Evolutionary conservation across 179 eudicot species (phyloP), one percentile per base, ranked within the genome.

Genomic region (Spinacia oleracea): DNA sequence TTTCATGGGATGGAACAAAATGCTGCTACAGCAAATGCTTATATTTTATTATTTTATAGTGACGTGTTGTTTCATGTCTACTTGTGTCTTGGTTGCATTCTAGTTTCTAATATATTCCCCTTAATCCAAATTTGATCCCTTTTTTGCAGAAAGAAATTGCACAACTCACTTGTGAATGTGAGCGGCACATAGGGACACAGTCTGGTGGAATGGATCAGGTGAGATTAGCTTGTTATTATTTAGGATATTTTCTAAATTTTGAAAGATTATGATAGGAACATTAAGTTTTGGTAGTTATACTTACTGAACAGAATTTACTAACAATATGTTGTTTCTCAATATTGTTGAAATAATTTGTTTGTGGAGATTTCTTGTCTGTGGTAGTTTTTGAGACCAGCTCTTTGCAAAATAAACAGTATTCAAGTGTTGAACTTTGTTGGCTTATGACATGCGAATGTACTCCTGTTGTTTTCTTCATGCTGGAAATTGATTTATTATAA

Each of bases 191-290:
- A 60, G 99, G 99, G 40, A 96, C 98, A n/a, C 99, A 96, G 48
- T 94, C 98, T 83, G 99, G 99, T 81, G 99, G 99, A 77, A 96
- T 96, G 99, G 99, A 96, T 81, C 99, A 96, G 97, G 98, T 95
- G 75, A 82, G 67, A 73, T 32, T n/a, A 38, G 5, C 70, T 16
- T 1, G 55, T 31, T 55, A n/a, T n/a, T n/a, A n/a, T n/a, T n/a
- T n/a, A 21, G 40, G 53, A 70, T 45, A 4, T 50, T 10, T 20
- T 14, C n/a, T 55, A 20, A 55, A 35, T 23, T 73, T 60, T 32
- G 29, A 62, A 25, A 48, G 38, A 23, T 59, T 71, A 32, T 32
- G 8, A 40, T 46, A 21, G 23, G 68, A 32, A 32, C 23, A 62
- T 38, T 18, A 77, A 38, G 12, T 68, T 20, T 38, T 45, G 45